These are phyloP conservation scores for Tolypocladium paradoxum DNA, from an alignment of 2,329 filamentous ascomycete genomes.

Conservation along the genomic window DNA sequence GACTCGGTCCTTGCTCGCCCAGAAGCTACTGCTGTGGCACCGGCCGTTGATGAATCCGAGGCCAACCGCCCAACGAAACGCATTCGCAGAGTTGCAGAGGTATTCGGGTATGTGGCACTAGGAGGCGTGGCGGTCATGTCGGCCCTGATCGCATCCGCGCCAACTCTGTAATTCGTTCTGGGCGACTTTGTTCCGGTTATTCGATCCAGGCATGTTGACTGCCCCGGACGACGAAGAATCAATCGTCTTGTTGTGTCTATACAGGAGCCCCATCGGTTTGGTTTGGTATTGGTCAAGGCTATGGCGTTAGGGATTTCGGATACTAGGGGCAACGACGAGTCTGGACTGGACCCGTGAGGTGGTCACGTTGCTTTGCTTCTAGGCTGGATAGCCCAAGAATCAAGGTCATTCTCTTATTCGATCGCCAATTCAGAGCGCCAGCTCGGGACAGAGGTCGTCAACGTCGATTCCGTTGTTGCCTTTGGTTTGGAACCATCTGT, in stretches of 20 bases:
- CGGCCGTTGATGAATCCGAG: neutral
- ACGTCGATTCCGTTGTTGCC: neutral
- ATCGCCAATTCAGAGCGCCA: neutral
- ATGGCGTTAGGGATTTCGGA: neutral
- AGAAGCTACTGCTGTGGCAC: neutral
- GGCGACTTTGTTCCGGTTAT: neutral
- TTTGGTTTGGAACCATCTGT: neutral
- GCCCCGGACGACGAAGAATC: neutral
- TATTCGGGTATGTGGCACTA: constrained; percentile 23
- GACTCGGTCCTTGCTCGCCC: neutral
- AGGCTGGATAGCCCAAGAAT: neutral
- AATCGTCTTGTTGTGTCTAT: neutral
- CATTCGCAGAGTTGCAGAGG: constrained; percentile 23
- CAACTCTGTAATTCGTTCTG: constrained; percentile 6
- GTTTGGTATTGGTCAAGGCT: neutral
- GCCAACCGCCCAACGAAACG: constrained; percentile 16
- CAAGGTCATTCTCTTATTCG: neutral
- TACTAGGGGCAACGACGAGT: neutral
- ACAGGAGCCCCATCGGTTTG: neutral
- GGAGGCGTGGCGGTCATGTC: constrained; percentile 28
- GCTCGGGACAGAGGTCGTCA: neutral
- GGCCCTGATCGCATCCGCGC: constrained; percentile 27
- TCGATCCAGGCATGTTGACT: neutral
- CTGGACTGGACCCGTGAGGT: neutral
- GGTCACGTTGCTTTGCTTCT: neutral